Base-by-base conservation (phyloP, 2,329 filamentous ascomycete genomes). In the Scytalidium lignicola region DNA sequence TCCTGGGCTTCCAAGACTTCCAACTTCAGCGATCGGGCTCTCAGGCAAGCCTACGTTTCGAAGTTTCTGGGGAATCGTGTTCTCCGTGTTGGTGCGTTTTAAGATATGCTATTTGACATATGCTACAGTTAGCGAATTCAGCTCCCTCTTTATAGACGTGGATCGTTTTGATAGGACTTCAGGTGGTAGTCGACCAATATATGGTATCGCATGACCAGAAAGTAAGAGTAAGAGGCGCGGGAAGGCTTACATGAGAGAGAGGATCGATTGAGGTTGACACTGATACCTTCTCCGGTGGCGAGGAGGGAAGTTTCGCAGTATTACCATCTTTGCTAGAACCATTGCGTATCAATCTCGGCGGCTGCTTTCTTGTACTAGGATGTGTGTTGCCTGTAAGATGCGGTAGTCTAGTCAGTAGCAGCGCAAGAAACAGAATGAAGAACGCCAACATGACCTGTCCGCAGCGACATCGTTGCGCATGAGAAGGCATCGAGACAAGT, bases 41-140 rank as follows among this genome's bases (percentile, higher is more conserved):
- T 84, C 83, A 20, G 76, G 72, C 17, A 73, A 70, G 51, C 72
- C 69, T 51, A 75, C 65, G 54, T 70, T 73, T 46, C 80, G 75
- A 22, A 84, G 39, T 42, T 60, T 64, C 28, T 61, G 73, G 9
- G 79, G 72, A 47, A 82, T 76, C 8, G 79, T 75, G 47, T 73
- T 74, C 48, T 80, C 75, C 40, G 83, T 85, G 60, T 82, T 85
- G 47, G 83, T 86, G 57, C 85, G 79, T 61, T 83, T 76, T 47
- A 87, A 71, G 42, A 84, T 84, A 59, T 83, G 79, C 62, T 65
- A 58, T 48, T 29, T 42, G 26, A n/a, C 41, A 41, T 23, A 55
- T 60, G 17, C 19, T 21, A 21, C 52, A 62, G 57, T 50, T 28
- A 56, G 19, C 19, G 17, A 12, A 43, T 37, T 44, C 49, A 44